phyloP scores from a whole-genome alignment of 2,329 filamentous ascomycete genomes.

The Chaetomiaceae sp. region DNA sequence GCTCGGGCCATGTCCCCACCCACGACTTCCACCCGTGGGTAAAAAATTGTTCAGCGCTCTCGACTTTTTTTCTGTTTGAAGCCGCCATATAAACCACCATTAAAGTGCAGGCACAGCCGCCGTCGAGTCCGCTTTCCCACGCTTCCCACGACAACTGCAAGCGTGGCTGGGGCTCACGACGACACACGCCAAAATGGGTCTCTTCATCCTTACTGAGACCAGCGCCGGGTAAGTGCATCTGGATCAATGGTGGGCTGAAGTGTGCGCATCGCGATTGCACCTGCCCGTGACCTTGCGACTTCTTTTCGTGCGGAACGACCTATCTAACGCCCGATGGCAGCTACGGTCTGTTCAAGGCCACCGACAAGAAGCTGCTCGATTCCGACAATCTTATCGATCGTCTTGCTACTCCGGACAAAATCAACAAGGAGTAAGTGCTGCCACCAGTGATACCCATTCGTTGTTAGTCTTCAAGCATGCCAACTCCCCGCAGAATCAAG shows the following conservation, averaged over 20 bases:
- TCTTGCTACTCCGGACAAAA: constrained; percentile 72
- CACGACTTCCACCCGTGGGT: constrained; percentile 24
- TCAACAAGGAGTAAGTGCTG: constrained; percentile 71
- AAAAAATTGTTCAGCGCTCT: constrained; percentile 36
- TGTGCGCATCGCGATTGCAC: neutral
- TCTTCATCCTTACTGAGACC: constrained; percentile 91
- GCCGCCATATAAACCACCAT: constrained; percentile 19
- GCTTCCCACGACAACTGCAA: constrained; percentile 28
- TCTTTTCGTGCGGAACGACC: neutral
- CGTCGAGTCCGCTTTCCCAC: constrained; percentile 27
- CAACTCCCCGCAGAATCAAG: constrained; percentile 59
- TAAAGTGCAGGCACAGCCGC: constrained; percentile 22
- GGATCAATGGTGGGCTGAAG: constrained; percentile 17
- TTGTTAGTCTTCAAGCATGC: constrained; percentile 8
- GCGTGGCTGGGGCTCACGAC: constrained; percentile 18
- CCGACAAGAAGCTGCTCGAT: constrained; percentile 97
- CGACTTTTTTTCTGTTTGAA: constrained; percentile 28
- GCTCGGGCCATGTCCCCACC: constrained; percentile 24
- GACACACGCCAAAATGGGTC: constrained; percentile 57
- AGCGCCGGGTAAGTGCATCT: constrained; percentile 60
- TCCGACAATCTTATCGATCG: constrained; percentile 72
- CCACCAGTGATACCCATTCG: neutral
- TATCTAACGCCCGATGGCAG: constrained; percentile 43
- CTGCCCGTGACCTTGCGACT: neutral
- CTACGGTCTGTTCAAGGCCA: constrained; percentile 96